A percentile compares a stretch with the other conserved stretches of the same genome.
Conservation (phyloP, 305 asterid genomes). For the Euphrasia arctica region DNA sequence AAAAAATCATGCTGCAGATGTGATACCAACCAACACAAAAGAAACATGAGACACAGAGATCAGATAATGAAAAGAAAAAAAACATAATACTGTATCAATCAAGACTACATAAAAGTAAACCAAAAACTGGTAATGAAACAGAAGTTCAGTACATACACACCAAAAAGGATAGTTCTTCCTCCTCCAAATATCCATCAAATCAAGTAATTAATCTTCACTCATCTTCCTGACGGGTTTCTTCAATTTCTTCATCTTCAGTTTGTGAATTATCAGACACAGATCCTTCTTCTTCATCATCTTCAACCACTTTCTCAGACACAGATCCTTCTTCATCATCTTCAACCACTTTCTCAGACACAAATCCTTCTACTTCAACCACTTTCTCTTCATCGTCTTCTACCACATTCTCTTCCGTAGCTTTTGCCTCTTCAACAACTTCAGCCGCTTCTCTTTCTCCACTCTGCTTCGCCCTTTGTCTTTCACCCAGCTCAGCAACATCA, state of each 20-base stretch:
- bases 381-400: slow-evolving; percentile 12
- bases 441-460: slow-evolving; percentile 29
- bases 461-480: slow-evolving; percentile 27
- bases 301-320: slow-evolving; percentile 12
- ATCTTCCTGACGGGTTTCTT: not conserved
- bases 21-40: no score
- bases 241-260: not conserved
- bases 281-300: slow-evolving; percentile 23
- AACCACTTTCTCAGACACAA: not conserved
- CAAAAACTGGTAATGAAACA: no score
- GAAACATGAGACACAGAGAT: no score
- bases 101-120: no score
- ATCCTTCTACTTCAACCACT: slow-evolving; percentile 20
- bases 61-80: no score
- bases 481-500: slow-evolving; percentile 26
- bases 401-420: not conserved
- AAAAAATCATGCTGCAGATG: no score
- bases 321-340: slow-evolving; percentile 20
- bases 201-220: no score
- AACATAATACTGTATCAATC: no score
- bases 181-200: no score
- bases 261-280: slow-evolving; percentile 4
- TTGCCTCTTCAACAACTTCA: slow-evolving; percentile 11
- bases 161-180: no score
- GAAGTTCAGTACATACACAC: no score